These are phyloP conservation scores for Magnaporthiopsis rhizophila DNA, from an alignment of 2,329 filamentous ascomycete genomes.

Conservation along the genomic window DNA sequence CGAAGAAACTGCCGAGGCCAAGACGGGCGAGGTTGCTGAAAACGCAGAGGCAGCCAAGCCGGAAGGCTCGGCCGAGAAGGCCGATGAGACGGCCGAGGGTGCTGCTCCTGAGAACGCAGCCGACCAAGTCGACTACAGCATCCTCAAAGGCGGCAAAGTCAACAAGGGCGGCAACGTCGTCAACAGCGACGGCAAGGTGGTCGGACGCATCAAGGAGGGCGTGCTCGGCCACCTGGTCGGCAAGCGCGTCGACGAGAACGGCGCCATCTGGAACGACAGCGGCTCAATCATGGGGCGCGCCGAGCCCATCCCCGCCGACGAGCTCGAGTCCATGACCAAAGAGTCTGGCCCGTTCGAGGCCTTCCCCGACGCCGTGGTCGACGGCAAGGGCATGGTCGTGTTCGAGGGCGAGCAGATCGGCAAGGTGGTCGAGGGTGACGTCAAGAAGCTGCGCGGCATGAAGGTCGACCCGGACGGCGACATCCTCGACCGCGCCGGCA, in stretches of 20 bases:
- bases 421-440: slow-evolving; percentile 54
- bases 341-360: slow-evolving; percentile 48
- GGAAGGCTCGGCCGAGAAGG: slow-evolving; percentile 13
- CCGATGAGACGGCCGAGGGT: slow-evolving; percentile 12
- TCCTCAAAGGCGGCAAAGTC: slow-evolving; percentile 45
- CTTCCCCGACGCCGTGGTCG: slow-evolving; percentile 46
- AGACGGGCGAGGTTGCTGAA: background rate
- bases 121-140: slow-evolving; percentile 34
- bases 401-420: slow-evolving; percentile 46
- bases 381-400: slow-evolving; percentile 43
- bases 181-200: slow-evolving; percentile 40
- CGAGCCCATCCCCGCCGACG: slow-evolving; percentile 52
- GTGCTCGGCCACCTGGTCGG: slow-evolving; percentile 56
- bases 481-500: slow-evolving; percentile 59
- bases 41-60: slow-evolving; percentile 14
- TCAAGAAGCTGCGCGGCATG: slow-evolving; percentile 56
- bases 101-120: slow-evolving; percentile 12
- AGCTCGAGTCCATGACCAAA: slow-evolving; percentile 37
- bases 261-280: slow-evolving; percentile 62
- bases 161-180: slow-evolving; percentile 54
- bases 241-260: slow-evolving; percentile 56
- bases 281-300: slow-evolving; percentile 61
- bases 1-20: background rate
- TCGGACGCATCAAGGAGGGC: slow-evolving; percentile 58
- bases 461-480: slow-evolving; percentile 62